Percentiles rank a stretch among this genome's conserved stretches.
Evolutionary conservation across 1,284 basidiomycete genomes (phyloP).

Genomic region (Inonotus hispidus): DNA sequence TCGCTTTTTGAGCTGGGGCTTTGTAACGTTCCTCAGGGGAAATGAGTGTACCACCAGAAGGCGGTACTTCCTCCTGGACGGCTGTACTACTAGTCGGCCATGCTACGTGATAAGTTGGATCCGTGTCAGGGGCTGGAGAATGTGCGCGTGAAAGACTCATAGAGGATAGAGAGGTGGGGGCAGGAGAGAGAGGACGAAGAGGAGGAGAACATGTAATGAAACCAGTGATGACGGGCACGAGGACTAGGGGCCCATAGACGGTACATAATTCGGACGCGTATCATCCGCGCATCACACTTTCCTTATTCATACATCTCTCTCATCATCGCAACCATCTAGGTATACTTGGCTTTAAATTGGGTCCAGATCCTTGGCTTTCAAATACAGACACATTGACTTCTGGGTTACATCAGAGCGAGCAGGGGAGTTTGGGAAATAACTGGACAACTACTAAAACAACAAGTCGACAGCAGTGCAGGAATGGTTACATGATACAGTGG

Average conservation of each 20-base stretch:
- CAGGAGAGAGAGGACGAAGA: background rate
- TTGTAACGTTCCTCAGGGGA: constrained; percentile 5
- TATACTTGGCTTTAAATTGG: background rate
- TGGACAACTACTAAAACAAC: constrained; percentile 4
- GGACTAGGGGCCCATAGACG: background rate
- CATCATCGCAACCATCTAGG: background rate
- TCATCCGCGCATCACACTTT: background rate
- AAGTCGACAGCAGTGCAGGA: constrained; percentile 10
- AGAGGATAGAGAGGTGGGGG: background rate
- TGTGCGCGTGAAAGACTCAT: constrained; percentile 1
- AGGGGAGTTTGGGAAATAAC: background rate
- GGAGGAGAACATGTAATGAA: background rate
- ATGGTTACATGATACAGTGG: constrained; percentile 6
- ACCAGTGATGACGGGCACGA: background rate
- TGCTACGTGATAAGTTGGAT: constrained; percentile 68
- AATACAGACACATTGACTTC: background rate
- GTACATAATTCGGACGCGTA: background rate
- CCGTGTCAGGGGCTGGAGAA: constrained; percentile 39
- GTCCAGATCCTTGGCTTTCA: too few species aligned
- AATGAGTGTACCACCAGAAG: background rate
- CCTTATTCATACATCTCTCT: background rate
- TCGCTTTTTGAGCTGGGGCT: background rate
- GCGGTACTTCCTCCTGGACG: constrained; percentile 20
- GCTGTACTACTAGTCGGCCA: constrained; percentile 58
- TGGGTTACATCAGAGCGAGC: background rate